Conservation (phyloP, 1,284 basidiomycete genomes). For the Sporisorium scitamineum region DNA sequence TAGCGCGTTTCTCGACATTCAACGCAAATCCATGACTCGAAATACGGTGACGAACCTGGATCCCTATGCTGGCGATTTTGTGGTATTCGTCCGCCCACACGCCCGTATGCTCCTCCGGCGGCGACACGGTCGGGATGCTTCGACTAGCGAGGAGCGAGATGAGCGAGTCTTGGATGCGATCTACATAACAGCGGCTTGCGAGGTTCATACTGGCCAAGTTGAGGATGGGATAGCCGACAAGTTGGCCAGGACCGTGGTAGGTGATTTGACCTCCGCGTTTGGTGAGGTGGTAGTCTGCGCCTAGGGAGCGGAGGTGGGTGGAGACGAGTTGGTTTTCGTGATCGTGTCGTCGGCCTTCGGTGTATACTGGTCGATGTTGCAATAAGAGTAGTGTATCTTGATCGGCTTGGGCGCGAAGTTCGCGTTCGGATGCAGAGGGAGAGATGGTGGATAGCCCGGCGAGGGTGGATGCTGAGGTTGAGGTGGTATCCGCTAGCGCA, state of each 20-base stretch:
- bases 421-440: constrained; percentile 73
- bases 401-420: constrained; percentile 62
- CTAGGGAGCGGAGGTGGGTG: constrained; percentile 77
- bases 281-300: constrained; percentile 87
- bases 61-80: constrained; percentile 94
- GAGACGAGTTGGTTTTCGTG: constrained; percentile 74
- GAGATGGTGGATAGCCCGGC: constrained; percentile 71
- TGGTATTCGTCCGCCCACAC: constrained; percentile 70
- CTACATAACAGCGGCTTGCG: constrained; percentile 79
- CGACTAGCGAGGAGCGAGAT: constrained; percentile 73
- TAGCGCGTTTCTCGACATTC: constrained; percentile 85
- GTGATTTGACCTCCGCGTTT: constrained; percentile 92
- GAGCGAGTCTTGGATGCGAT: constrained; percentile 77
- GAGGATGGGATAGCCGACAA: constrained; percentile 93
- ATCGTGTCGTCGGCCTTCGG: constrained; percentile 81
- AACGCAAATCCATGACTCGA: constrained; percentile 95
- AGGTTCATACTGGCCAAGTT: constrained; percentile 77
- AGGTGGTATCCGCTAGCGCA: constrained; percentile 80
- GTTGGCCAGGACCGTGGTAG: constrained; percentile 96
- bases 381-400: constrained; percentile 73
- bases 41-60: constrained; percentile 92
- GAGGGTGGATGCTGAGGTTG: constrained; percentile 73
- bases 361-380: constrained; percentile 93
- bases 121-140: constrained; percentile 71
- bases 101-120: constrained; percentile 61